Conservation (phyloP, 495 filamentous ascomycete genomes). For the Bathelium albidoporum region DNA sequence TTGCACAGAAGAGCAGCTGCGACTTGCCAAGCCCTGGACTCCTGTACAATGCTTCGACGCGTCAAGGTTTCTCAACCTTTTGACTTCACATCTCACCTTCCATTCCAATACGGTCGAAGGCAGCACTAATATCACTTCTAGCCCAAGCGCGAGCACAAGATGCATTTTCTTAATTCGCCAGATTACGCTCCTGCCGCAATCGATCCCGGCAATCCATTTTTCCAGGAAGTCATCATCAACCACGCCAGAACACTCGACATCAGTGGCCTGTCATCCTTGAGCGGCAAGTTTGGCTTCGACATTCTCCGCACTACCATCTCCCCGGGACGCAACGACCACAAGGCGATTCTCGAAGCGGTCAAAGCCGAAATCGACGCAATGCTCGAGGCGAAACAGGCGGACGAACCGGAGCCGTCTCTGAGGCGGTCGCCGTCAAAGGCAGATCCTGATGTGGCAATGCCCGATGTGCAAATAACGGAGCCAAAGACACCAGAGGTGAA, state of each 20-base stretch:
- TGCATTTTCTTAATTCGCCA: neutral
- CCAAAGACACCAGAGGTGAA: no score
- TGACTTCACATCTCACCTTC: neutral
- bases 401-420: neutral
- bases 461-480: no score
- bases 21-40: neutral
- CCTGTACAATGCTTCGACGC: neutral
- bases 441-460: no score
- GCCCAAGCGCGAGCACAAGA: neutral
- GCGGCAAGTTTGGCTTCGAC: neutral
- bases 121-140: neutral
- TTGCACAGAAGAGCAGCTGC: neutral
- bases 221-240: neutral
- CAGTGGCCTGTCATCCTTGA: neutral
- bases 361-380: neutral
- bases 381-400: neutral
- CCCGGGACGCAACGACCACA: slow-evolving; percentile 6
- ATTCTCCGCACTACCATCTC: neutral
- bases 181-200: neutral
- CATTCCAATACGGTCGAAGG: neutral
- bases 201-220: neutral
- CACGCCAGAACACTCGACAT: neutral
- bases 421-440: no score
- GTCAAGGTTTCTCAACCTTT: neutral
- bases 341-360: slow-evolving; percentile 21